Evolutionary conservation across 306 rosid species (phyloP), one percentile per base, ranked within the genome.

Genomic region (Herpetospermum pedunculosum): DNA sequence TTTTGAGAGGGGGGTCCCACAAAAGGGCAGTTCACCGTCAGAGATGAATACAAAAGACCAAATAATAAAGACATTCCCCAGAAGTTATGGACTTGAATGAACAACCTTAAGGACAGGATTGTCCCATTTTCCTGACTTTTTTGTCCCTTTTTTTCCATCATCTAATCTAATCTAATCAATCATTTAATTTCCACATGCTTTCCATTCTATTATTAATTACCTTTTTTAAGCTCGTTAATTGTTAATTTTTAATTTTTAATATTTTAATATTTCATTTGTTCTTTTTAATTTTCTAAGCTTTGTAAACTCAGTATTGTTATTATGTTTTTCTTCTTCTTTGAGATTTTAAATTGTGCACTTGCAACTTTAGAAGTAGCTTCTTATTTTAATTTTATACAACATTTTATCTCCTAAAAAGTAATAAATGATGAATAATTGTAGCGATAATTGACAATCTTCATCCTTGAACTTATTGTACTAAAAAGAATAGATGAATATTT

Each of bases 11-110:
- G 26, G 49, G 26, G 71, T 64, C 71, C 71, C 52, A 67, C 72
- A 13, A 21, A 67, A 40, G 8, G 34, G 13, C 6, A 21, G 35
- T 25, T 13, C 72, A 67, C 72, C 72, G 72, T 67, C 72, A 5
- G 13, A 41, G 12, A 12, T 23, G 6, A 67, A 67, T 67, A 13
- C 72, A 38, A 41, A 67, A 53, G 23, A 67, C 72, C 72, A 40
- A 19, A 67, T 41, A 40, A 67, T 41, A 19, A 38, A 38, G 53
- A 67, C 72, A 67, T 67, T 67, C 72, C 67, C 52, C 53, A 23
- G 5, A 65, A 26, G 34, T 38, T 63, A 35, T 35, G 46, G 70
- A 63, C 8, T 35, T 63, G 1, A n/a, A 34, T 63, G 4, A 63
- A 63, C 47, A n/a, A 32, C 25, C 25, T 63, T 65, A 40, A 40